Evolutionary conservation across 1,139 yeast species (phyloP).

Genomic region (Schwanniomyces etchellsii): DNA sequence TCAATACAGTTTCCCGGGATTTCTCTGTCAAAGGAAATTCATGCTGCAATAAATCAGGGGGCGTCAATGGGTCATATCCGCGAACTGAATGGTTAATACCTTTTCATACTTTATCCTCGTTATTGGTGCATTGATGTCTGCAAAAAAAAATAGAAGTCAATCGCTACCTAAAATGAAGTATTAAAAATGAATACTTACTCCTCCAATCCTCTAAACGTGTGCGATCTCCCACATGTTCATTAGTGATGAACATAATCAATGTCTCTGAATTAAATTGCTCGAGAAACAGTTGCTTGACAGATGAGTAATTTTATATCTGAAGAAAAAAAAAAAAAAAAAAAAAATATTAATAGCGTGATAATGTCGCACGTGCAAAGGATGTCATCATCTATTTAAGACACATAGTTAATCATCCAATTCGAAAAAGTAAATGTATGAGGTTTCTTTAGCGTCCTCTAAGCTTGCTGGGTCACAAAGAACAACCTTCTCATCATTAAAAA

Average conservation of each 20-base stretch:
- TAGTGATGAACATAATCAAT: conserved; percentile 65
- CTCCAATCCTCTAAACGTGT: conserved; percentile 86
- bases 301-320: not conserved
- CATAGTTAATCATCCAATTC: too few species aligned
- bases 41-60: conserved; percentile 91
- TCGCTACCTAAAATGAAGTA: conserved; percentile 2
- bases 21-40: conserved; percentile 69
- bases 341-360: too few species aligned
- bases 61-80: conserved; percentile 92
- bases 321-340: too few species aligned
- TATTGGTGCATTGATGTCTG: conserved; percentile 1
- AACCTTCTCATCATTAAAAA: conserved; percentile 92
- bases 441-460: conserved; percentile 55
- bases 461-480: conserved; percentile 61
- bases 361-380: conserved; percentile 1
- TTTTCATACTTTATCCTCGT: not conserved
- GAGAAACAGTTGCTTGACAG: not conserved
- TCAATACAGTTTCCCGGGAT: conserved; percentile 56
- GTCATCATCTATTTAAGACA: not conserved
- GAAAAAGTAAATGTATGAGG: conserved; percentile 61
- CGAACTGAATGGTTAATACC: conserved; percentile 23
- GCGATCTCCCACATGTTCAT: conserved; percentile 80
- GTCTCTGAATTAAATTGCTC: not conserved
- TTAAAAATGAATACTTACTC: conserved; percentile 39
- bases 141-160: not conserved